Evolutionary conservation across 352 stramenopile genomes (phyloP).

Genomic region (Peronospora destructor): DNA sequence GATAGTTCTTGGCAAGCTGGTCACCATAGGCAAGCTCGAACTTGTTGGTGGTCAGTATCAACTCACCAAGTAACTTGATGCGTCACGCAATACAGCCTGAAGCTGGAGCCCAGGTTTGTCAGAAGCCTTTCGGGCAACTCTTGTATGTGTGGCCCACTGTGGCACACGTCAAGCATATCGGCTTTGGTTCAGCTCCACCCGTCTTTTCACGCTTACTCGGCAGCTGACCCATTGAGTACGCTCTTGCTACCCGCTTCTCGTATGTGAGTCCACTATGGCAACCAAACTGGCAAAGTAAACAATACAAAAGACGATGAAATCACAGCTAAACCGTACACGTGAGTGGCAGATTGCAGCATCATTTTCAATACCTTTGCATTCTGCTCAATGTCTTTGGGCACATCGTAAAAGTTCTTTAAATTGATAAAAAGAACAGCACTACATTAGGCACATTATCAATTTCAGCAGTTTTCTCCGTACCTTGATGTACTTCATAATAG

Average conservation of each 20-base stretch:
- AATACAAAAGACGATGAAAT: background rate
- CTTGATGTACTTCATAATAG: conserved; percentile 46
- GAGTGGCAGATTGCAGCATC: background rate
- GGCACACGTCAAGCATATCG: conserved; percentile 56
- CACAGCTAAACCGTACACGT: conserved; percentile 1
- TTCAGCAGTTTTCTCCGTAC: conserved; percentile 6
- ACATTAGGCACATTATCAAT: background rate
- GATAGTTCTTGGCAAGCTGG: conserved; percentile 59
- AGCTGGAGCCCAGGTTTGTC: background rate
- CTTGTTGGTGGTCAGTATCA: conserved; percentile 64
- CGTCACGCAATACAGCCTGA: background rate
- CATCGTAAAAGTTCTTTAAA: conserved; percentile 36
- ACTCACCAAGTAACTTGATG: conserved; percentile 30
- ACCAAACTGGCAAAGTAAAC: conserved; percentile 35
- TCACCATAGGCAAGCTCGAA: conserved; percentile 64
- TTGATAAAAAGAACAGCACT: background rate
- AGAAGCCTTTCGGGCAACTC: conserved; percentile 56
- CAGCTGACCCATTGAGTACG: conserved; percentile 51
- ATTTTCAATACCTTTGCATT: conserved; percentile 29
- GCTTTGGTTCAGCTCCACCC: conserved; percentile 8
- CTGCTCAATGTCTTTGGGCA: conserved; percentile 46
- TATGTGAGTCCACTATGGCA: conserved; percentile 56
- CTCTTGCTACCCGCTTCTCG: conserved; percentile 43
- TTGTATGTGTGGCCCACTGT: conserved; percentile 40
- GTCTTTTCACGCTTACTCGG: conserved; percentile 22